Percentiles rank a stretch among this genome's conserved stretches.
Conservation (phyloP, 441 rosid species). For the Gossypium schwendimanii region DNA sequence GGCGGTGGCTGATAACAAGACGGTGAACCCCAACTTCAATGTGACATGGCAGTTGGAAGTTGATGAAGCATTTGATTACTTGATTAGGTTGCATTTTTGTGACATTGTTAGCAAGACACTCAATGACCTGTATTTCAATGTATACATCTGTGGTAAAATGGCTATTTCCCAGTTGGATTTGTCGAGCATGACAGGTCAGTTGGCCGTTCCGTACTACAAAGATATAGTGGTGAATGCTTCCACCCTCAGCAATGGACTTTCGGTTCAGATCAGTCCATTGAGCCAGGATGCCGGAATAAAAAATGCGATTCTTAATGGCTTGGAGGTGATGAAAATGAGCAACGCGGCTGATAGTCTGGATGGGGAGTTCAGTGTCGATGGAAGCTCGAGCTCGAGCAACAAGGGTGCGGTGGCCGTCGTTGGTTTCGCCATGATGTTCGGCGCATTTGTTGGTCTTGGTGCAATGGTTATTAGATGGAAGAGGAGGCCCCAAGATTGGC, state of each 20-base stretch:
- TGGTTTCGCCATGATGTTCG: conserved; percentile 91
- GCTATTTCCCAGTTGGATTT: conserved; percentile 66
- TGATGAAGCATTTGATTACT: conserved; percentile 42
- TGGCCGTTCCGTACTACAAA: conserved; percentile 53
- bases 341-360: conserved; percentile 70
- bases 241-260: conserved; percentile 38
- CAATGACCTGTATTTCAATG: conserved; percentile 71
- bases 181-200: conserved; percentile 34
- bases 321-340: conserved; percentile 78
- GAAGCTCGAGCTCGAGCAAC: conserved; percentile 26
- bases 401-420: conserved; percentile 60
- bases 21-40: conserved; percentile 48
- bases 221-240: conserved; percentile 64
- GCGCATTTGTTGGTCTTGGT: conserved; percentile 86
- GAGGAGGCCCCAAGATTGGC: conserved; percentile 90
- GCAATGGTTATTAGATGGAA: conserved; percentile 91
- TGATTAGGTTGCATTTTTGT: conserved; percentile 66
- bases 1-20: conserved; percentile 60
- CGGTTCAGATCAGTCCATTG: conserved; percentile 58
- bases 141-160: conserved; percentile 55
- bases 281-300: conserved; percentile 39
- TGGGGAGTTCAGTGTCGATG: conserved; percentile 80
- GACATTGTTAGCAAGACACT: conserved; percentile 68
- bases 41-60: conserved; percentile 63
- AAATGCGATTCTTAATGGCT: conserved; percentile 70